These are phyloP conservation scores for Gossypium ekmanianum DNA, from an alignment of 345 rosid genomes.

Conservation along the genomic window DNA sequence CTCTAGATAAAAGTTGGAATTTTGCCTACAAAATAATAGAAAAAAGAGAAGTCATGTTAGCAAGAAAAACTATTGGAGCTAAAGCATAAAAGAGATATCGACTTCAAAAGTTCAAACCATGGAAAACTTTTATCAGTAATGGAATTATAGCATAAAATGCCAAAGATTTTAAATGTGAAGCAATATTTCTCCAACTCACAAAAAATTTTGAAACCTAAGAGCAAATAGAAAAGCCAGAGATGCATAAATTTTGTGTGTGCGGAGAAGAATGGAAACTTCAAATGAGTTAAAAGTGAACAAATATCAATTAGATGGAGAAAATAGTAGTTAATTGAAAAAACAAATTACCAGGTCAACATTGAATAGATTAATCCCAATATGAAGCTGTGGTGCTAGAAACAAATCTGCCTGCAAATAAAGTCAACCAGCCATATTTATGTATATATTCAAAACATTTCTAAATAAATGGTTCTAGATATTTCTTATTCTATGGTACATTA, in stretches of 20 bases:
- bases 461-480: neutral
- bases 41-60: neutral
- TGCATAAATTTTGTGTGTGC: neutral
- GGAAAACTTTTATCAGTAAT: neutral
- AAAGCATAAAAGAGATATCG: neutral
- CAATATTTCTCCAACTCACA: constrained; percentile 1
- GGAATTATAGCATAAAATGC: neutral
- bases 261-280: neutral
- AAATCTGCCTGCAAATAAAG: constrained; percentile 61
- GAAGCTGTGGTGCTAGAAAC: constrained; percentile 70
- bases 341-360: constrained; percentile 59
- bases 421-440: neutral
- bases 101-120: too few species aligned
- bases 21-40: constrained; percentile 37
- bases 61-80: neutral
- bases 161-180: neutral
- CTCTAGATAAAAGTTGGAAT: constrained; percentile 50
- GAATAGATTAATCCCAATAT: constrained; percentile 47
- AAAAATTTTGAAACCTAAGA: neutral
- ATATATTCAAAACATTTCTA: neutral
- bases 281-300: neutral
- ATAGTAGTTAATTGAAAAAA: neutral
- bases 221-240: neutral
- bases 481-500: neutral
- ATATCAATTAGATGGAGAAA: constrained; percentile 5